Conservation (phyloP, 163 green algal species). For the Coccomyxa subellipsoidea region DNA sequence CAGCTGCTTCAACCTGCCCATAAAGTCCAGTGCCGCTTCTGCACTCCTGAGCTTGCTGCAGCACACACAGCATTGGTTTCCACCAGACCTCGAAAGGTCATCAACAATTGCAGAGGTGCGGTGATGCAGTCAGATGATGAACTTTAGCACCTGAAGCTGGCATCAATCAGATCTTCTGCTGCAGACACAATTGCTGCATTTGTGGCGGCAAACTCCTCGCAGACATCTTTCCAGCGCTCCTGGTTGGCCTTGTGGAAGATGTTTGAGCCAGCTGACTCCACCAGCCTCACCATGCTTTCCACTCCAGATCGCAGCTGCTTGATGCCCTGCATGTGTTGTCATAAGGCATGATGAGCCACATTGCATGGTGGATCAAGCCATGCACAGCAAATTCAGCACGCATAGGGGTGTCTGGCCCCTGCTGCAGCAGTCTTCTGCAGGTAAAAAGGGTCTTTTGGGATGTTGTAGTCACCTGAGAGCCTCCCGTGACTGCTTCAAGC, state of each 20-base stretch:
- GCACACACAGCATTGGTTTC: neutral
- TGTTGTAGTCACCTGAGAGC: constrained; percentile 38
- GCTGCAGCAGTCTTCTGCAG: too few relatives aligned
- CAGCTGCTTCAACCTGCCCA: constrained; percentile 86
- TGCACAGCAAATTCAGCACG: too few relatives aligned
- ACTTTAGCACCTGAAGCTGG: constrained; percentile 60
- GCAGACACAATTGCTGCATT: constrained; percentile 78
- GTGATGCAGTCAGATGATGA: neutral
- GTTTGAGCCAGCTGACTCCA: constrained; percentile 68
- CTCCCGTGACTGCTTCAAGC: constrained; percentile 87
- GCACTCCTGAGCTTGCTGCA: constrained; percentile 74
- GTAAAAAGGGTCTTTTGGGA: too few relatives aligned
- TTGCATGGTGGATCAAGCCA: too few relatives aligned
- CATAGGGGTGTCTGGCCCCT: too few relatives aligned
- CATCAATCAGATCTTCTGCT: constrained; percentile 78
- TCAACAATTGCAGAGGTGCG: neutral
- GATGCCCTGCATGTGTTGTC: constrained; percentile 52
- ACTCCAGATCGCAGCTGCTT: constrained; percentile 71
- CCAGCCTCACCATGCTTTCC: constrained; percentile 76
- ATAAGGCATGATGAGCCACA: neutral
- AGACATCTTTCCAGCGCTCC: constrained; percentile 62
- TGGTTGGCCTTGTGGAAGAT: constrained; percentile 65
- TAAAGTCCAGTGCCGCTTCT: constrained; percentile 84
- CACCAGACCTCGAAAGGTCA: too few relatives aligned
- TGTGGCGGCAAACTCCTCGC: constrained; percentile 60